These are phyloP conservation scores for Solanum paucissectum DNA, from an alignment of 257 asterid genomes.

Conservation along the genomic window DNA sequence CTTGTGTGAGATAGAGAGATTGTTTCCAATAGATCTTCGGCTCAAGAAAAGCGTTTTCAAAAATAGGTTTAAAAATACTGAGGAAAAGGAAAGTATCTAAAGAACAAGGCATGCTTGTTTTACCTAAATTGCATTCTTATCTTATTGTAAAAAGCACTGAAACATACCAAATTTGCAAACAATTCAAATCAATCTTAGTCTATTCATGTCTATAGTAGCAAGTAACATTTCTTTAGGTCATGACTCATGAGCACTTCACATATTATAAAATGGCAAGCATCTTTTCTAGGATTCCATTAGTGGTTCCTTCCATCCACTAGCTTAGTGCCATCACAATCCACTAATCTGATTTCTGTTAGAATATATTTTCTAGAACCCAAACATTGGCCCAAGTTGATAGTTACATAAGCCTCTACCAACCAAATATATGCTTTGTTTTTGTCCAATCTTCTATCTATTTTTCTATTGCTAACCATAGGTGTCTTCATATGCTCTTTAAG, in stretches of 20 bases:
- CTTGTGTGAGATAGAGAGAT: background rate
- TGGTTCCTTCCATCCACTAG: conserved; percentile 17
- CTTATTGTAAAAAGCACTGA: background rate
- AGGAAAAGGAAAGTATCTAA: background rate
- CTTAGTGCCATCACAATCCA: conserved; percentile 10
- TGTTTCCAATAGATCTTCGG: background rate
- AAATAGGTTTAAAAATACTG: background rate
- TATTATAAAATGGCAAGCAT: background rate
- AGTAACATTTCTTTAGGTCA: background rate
- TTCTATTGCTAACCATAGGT: background rate
- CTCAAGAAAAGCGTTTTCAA: background rate
- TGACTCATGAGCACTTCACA: background rate
- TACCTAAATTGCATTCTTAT: background rate
- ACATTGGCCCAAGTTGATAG: background rate
- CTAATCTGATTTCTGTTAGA: background rate
- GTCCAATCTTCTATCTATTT: background rate
- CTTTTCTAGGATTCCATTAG: conserved; percentile 20
- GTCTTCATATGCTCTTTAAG: background rate
- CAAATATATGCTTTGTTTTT: conserved; percentile 5
- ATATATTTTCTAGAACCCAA: background rate
- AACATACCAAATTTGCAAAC: background rate
- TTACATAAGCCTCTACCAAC: background rate
- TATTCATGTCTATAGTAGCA: background rate
- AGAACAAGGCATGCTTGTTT: background rate
- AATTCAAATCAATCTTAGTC: background rate